Evolutionary conservation across 2,329 filamentous ascomycete species (phyloP), one percentile per base, ranked within the genome.

Genomic region (Cadophora sp.): DNA sequence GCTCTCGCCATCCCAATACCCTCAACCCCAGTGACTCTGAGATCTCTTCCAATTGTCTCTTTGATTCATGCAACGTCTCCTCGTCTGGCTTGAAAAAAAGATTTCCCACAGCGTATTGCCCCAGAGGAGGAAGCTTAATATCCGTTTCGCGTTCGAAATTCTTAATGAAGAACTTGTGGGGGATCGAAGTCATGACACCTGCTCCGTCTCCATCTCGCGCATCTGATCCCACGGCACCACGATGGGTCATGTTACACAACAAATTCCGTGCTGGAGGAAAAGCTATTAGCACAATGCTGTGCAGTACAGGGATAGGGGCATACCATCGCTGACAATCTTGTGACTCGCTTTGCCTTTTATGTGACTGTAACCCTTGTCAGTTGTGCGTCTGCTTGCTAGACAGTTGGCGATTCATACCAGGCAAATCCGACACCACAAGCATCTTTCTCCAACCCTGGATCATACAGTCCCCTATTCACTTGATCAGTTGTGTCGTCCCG

Each of bases 171-270:
- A 99, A 98, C 82, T 91, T 94, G 85, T 98, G 95, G 69, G 96
- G 96, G 77, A 99, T 97, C 69, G 94, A 97, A 74, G 95, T 98
- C 96, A 99, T 99, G 79, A 98, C 95, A 88, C 96, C 96, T 77
- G 96, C 96, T 80, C 96, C 96, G 80, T 99, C 96, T 80, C 96
- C 96, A 80, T 99, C 96, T 85, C 96, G 92, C 78, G 94, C 94
- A 85, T 99, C 96, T 69, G 96, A 98, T 76, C 96, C 96, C 76
- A 98, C 95, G 72, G 96, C 96, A 86, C 96, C 96, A 80, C 96
- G 92, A 86, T 99, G 96, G 86, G 96, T 98, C 96, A 99, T 99
- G 87, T 99, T 98, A 87, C 96, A 99, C 72, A 99, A 90, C 71
- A 99, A 86, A 82, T 94, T 97, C 74, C 93, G 92, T 74, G 94